Evolutionary conservation across 2,329 filamentous ascomycete genomes (phyloP).

Genomic region (Trichophyton equinum): DNA sequence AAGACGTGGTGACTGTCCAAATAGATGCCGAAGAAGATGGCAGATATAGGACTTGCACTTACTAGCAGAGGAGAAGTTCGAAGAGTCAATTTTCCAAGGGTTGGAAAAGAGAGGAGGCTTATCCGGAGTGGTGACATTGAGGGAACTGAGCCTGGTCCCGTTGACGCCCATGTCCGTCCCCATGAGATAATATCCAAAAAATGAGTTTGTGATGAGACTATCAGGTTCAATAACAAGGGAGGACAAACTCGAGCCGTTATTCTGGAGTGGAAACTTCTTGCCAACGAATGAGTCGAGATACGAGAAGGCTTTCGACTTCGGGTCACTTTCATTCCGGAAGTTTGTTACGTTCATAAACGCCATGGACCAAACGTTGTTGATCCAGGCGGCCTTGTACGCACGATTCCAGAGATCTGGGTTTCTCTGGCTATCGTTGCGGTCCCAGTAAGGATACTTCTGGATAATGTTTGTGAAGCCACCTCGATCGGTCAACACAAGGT

Average conservation of each 20-base stretch:
- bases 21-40: no score
- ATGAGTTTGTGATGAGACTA: no score
- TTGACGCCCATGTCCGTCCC: no score
- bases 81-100: no score
- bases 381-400: conserved; percentile 34
- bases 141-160: no score
- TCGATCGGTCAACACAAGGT: not conserved
- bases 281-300: not conserved
- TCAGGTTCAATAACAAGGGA: not conserved
- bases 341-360: conserved; percentile 31
- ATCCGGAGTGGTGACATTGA: no score
- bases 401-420: conserved; percentile 24
- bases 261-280: not conserved
- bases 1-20: not conserved
- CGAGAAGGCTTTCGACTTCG: not conserved
- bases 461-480: conserved; percentile 28
- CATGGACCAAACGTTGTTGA: conserved; percentile 32
- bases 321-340: conserved; percentile 6
- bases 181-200: not conserved
- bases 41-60: no score
- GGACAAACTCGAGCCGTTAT: not conserved
- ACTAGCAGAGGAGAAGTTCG: no score
- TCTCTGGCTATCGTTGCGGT: conserved; percentile 11
- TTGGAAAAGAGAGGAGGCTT: no score
- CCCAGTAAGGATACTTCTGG: not conserved